Base-by-base conservation (phyloP, 2,329 filamentous ascomycete genomes). In the Neonectria sp. region DNA sequence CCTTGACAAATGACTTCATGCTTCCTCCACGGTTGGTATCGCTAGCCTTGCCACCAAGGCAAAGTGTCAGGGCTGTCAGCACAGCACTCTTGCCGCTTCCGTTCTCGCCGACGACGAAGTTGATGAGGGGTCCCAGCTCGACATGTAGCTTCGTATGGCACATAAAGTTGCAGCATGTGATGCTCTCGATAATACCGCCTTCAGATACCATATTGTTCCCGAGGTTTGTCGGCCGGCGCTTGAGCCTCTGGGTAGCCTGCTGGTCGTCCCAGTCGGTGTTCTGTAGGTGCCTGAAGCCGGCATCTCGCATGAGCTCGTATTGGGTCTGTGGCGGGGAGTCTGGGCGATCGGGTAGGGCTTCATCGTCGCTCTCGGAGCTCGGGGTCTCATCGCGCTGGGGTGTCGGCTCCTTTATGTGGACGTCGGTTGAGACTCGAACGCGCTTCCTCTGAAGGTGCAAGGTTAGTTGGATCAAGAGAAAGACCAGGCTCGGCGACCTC, bases 31-130 rank as follows among this genome's bases (percentile, higher is more conserved):
- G 92, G 76, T 98, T 98, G 4, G 96, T 98, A 17, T 93, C 90
- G 61, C 94, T 94, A 2, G 96, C 95, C 80, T 98, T 98, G 24
- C 93, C 95, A 67, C 96, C 96, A n/a, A 99, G 86, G 76, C 96
- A 98, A 37, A 99, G 86, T 0, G 95, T 97, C 71, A 99, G 89
- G 5, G 95, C 96, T 0, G 96, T 98, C 31, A 99, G 84, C 15
- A 98, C 92, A 3, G 96, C 96, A 79, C 96, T 99, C 84, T 99
- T 99, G 40, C 96, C 96, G 78, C 95, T 98, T 35, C 96, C 96
- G 78, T 99, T 99, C 80, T 97, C 95, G 17, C 96, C 96, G 62
- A 98, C 95, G 68, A 99, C 95, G 81, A 99, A 99, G 81, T 99
- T 99, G 80, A 99, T 97, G 43, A 98, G 85, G 0, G 96, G 96